Percentiles rank a stretch among this genome's conserved stretches.
Conservation (phyloP, 305 asterid genomes). For the Caryopteris hybrid region DNA sequence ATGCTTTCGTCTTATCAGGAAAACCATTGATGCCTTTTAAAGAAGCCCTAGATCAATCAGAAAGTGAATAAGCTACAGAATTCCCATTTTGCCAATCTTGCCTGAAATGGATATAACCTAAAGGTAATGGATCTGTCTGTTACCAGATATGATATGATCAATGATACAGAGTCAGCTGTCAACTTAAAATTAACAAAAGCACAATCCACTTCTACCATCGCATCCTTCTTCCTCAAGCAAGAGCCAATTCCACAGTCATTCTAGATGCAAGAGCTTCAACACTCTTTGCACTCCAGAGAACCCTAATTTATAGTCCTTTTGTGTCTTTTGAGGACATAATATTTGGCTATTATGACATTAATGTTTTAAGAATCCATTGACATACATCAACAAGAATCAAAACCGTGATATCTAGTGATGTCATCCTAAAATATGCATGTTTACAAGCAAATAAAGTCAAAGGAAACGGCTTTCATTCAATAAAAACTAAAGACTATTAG, state of each 20-base stretch:
- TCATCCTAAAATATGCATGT: not conserved
- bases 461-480: not conserved
- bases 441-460: not conserved
- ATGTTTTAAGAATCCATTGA: not conserved
- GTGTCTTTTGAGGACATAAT: not conserved
- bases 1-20: not conserved
- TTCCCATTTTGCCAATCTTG: not conserved
- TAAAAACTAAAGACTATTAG: not conserved
- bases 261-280: not conserved
- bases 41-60: not conserved
- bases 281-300: not conserved
- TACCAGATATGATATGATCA: not conserved
- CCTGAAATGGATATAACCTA: not conserved
- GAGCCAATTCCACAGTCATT: not conserved
- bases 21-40: not conserved
- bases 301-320: not conserved
- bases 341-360: not conserved
- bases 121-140: not conserved
- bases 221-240: not conserved
- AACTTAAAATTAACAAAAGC: too few relatives aligned
- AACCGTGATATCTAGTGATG: not conserved
- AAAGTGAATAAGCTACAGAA: not conserved
- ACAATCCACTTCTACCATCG: not conserved
- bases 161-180: not conserved
- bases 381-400: not conserved